Evolutionary conservation across 495 filamentous ascomycete genomes (phyloP), one percentile per base, ranked within the genome.

Genomic region (Penicillium flavigenum): DNA sequence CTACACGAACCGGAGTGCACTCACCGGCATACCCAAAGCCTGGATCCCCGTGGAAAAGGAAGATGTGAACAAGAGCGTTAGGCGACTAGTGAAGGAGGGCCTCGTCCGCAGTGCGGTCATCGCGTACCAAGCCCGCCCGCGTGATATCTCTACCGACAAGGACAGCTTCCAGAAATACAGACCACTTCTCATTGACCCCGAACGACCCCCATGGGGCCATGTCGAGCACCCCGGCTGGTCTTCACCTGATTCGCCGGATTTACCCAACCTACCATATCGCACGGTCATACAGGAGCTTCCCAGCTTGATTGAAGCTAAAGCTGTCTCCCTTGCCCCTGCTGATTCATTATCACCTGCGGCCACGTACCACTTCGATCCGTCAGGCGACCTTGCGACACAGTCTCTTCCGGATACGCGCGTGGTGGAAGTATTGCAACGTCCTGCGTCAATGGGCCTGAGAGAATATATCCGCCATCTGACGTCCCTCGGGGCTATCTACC

Each of bases 291-390:
- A 79, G 19, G 95, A 98, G 74, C 78, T 98, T 14, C 89, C 93
- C 2, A 88, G 96, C 64, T 78, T 98, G 22, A 91, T 98, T 56
- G 94, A 98, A 71, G 92, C 91, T 0, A 92, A 92, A 72, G 94
- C 92, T 7, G 85, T 94, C 12, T 88, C 91, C 1, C 79, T 94
- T 39, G 90, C 90, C 2, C 89, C 89, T 1, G 71, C 79, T 0
- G 87, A 92, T 60, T 76, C 79, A 4, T 55, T 75, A 10, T 59
- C 62, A 5, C 34, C 61, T 4, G 44, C 57, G 4, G 27, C 60
- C 5, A 49, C 32, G 4, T 27, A 63, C 54, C 72, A 75, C 5
- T 81, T 77, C 51, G 60, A 58, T 12, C 53, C 72, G 10, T 61
- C 76, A 3, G 43, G 57, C 11, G 47, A 60, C 12, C 47, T 47